Base-by-base conservation (phyloP, 2,329 filamentous ascomycete genomes). In the Scopulariopsis brevicaulis region DNA sequence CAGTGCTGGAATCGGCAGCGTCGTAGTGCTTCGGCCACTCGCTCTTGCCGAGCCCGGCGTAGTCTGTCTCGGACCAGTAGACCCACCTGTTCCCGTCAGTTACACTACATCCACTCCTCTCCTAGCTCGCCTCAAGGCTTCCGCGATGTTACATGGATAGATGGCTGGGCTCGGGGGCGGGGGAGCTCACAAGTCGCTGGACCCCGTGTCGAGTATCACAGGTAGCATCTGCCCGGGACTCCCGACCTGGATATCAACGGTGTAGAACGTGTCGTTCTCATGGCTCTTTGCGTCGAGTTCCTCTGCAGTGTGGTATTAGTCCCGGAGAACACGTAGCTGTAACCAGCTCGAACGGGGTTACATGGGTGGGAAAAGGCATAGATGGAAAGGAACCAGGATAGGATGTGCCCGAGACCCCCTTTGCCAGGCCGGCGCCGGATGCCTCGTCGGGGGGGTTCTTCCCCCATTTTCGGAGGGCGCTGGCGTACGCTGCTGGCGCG, bases 151-250 rank as follows among this genome's bases (percentile, higher is more conserved):
- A 32, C 28, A 4, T 8, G 28, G 28, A 50, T 6, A 24, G 14
- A 53, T 2, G 4, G n/a, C 15, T 15, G 6, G 14, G 20, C 22
- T n/a, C n/a, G 14, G 37, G 24, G 51, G n/a, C 24, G 35, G 25
- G 22, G 48, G 37, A 53, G 83, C 86, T 80, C 79, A 94, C 85
- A 80, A 69, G 59, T 82, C 80, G 11, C 75, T 71, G 8, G 79
- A 82, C 12, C 79, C 80, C 2, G 78, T 81, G 62, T 81, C 79
- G 25, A 81, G 63, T n/a, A 78, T 73, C 50, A 81, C 64, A 53
- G 73, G 74, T 50, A 80, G 58, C 6, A 65, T 68, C 60, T 81
- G 78, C 1, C 75, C 71, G 0, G 78, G 78, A 15, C 69, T 76
- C 11, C 78, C 78, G 53, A 81, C 65, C 54, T 72, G 65, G 28